Percentiles rank a stretch among this genome's conserved stretches.
These are phyloP conservation scores for Fraxinus dipetala DNA, from an alignment of 305 asterid species.

Conservation along the genomic window DNA sequence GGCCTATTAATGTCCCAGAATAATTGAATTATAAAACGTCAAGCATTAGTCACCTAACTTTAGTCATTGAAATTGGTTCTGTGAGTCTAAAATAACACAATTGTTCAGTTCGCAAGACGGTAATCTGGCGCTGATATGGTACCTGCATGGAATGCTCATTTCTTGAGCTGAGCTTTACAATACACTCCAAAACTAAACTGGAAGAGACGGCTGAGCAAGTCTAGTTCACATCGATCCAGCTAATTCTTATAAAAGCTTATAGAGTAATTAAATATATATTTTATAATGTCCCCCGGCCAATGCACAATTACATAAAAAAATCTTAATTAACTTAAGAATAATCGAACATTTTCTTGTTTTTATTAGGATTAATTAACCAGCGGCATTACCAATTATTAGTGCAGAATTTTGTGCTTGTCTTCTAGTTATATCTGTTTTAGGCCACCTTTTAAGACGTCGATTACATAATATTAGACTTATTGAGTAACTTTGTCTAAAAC, in stretches of 20 bases:
- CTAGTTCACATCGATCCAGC: not conserved
- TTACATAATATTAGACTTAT: not conserved
- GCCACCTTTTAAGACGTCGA: not conserved
- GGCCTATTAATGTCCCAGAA: not conserved
- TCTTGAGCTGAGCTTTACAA: not conserved
- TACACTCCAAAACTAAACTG: not conserved
- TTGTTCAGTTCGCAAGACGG: not conserved
- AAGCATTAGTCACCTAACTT: not conserved
- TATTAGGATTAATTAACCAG: conserved; percentile 8
- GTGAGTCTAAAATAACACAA: not conserved
- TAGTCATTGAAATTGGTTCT: not conserved
- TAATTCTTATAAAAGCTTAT: not conserved
- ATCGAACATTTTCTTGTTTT: conserved; percentile 20
- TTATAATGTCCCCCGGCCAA: not conserved
- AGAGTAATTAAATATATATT: not conserved
- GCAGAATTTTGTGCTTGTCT: not conserved
- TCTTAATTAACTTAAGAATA: conserved; percentile 12
- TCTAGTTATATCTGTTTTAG: not conserved
- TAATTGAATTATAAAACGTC: not conserved
- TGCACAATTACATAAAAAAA: not conserved
- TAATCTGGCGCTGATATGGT: not conserved
- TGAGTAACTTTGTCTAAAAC: not conserved
- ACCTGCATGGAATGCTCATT: not conserved
- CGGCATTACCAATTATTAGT: conserved; percentile 14
- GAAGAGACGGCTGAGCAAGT: not conserved